Evolutionary conservation across 768 basidiomycete genomes (phyloP), one percentile per base, ranked within the genome.

Genomic region (Rhodosporidiobolus sp.): DNA sequence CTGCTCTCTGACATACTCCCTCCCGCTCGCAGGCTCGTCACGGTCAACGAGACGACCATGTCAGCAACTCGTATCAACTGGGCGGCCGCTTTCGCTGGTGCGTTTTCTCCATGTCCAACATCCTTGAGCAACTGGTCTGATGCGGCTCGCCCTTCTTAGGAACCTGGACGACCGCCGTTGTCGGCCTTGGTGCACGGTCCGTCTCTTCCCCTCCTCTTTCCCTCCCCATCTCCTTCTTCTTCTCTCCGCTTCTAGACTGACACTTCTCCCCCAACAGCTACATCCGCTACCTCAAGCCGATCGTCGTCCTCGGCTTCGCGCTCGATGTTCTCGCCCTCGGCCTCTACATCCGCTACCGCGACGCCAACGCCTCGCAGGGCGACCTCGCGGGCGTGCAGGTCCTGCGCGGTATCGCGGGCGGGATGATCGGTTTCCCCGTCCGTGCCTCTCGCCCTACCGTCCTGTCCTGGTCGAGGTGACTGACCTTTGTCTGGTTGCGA

Each of bases 311-410:
- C 24, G 79, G 79, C 30, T 71, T 79, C 60, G 57, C 48, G 38
- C 46, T 61, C 30, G 46, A 61, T 28, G 35, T 61, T 17, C 46
- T 48, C 46, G 46, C 46, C 20, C 46, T 48, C 46, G 46, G 79
- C 14, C 69, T 80, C 19, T 79, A 79, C 78, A 69, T 80, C 56
- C 70, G 76, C 43, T 80, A 73, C 70, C 34, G 79, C 35, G 58
- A 58, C 9, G 73, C 70, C 52, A 68, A 67, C 24, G 78, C 77
- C 63, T n/a, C 62, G n/a, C n/a, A 59, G 59, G 35, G 72, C 58
- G 78, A 80, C 49, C 67, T 80, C 32, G 73, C 74, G 43, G 73
- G 74, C 45, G 77, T 80, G 10, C 79, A 80, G 63, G 28, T 78
- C 26, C 63, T 80, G 19, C 70, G 75, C 53, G 77, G 77, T 57